Conservation (phyloP, 495 filamentous ascomycete genomes). For the Aspergillus hancockii region DNA sequence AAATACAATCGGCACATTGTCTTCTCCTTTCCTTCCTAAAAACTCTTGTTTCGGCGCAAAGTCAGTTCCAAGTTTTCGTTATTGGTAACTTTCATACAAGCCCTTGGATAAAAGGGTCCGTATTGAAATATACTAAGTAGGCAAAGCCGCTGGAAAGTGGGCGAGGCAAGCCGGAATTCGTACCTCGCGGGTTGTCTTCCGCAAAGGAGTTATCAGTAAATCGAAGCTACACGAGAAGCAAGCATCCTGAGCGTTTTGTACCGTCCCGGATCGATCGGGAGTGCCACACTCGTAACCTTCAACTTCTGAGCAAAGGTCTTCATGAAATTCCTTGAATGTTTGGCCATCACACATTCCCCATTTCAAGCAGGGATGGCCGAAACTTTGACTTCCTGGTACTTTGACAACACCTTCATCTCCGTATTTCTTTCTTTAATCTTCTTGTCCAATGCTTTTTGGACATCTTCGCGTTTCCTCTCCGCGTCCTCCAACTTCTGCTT, state of each 20-base stretch:
- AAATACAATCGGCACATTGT: background rate
- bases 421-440: conserved; percentile 47
- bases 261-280: background rate
- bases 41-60: background rate
- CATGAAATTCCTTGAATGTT: background rate
- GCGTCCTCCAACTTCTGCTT: conserved; percentile 41
- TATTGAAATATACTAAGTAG: background rate
- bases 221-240: background rate
- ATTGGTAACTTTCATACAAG: background rate
- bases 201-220: background rate
- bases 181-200: background rate
- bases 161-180: background rate
- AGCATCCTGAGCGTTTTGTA: background rate
- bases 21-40: background rate
- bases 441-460: conserved; percentile 47
- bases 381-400: conserved; percentile 43
- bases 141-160: background rate
- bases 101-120: background rate
- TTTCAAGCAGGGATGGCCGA: conserved; percentile 36
- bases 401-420: conserved; percentile 48
- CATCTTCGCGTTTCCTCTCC: conserved; percentile 41
- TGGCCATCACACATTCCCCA: background rate
- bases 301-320: background rate
- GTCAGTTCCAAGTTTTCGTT: background rate
- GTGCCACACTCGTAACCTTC: background rate